These are phyloP conservation scores for Penicillium atrosanguineum DNA, from an alignment of 495 filamentous ascomycete species.

Conservation along the genomic window DNA sequence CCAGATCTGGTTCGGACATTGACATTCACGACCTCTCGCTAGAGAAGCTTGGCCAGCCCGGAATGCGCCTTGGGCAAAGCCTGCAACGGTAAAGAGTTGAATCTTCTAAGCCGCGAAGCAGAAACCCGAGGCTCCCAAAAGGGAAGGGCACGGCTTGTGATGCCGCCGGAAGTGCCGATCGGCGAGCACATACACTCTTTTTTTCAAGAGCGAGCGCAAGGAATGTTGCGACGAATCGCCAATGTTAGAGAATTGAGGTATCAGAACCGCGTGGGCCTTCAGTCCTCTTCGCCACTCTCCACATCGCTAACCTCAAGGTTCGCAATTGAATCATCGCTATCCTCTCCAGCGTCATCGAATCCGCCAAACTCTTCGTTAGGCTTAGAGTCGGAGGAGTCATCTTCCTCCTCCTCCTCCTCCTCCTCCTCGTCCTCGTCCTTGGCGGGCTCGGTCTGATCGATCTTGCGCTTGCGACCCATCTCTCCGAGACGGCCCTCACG, in stretches of 20 bases:
- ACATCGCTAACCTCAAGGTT: conserved; percentile 45
- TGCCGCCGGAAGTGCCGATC: conserved; percentile 9
- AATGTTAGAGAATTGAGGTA: not conserved
- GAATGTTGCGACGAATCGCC: conserved; percentile 2
- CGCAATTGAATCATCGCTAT: conserved; percentile 40
- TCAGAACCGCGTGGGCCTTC: conserved; percentile 10
- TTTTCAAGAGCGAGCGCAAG: conserved; percentile 9
- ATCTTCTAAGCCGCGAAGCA: not conserved
- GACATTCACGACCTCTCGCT: not conserved
- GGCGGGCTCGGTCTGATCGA: conserved; percentile 34
- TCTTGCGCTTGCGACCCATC: conserved; percentile 57
- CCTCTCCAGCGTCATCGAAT: conserved; percentile 32
- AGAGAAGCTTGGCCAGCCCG: not conserved
- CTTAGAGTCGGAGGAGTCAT: conserved; percentile 23
- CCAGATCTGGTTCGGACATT: not conserved
- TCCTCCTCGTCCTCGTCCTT: conserved; percentile 28
- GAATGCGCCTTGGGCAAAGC: not conserved
- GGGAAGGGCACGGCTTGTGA: conserved; percentile 1
- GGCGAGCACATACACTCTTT: conserved; percentile 13
- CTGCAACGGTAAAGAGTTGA: not conserved
- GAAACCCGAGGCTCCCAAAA: not conserved
- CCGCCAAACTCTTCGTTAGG: conserved; percentile 40
- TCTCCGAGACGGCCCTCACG: conserved; percentile 61
- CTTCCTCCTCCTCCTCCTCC: conserved; percentile 1
- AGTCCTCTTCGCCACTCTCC: conserved; percentile 45